These are phyloP conservation scores for Colletotrichum liaoningense DNA, from an alignment of 2,329 filamentous ascomycete species.

Conservation along the genomic window DNA sequence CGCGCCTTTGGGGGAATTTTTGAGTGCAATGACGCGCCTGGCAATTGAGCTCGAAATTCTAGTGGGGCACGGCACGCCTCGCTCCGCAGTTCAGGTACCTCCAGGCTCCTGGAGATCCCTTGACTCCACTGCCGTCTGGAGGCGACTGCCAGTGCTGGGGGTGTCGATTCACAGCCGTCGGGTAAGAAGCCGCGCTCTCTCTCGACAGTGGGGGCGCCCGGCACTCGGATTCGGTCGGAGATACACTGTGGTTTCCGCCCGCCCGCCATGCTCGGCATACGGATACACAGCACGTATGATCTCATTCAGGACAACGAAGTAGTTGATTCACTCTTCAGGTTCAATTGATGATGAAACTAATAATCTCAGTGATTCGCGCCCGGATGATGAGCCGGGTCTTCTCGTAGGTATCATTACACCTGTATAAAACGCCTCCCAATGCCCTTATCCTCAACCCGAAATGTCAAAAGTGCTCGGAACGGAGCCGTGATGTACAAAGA, in stretches of 20 bases:
- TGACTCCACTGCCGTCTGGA: not conserved
- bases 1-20: slow-evolving; percentile 22
- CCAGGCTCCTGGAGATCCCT: too few relatives aligned
- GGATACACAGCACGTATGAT: not conserved
- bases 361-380: slow-evolving; percentile 11
- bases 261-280: not conserved
- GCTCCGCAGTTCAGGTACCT: slow-evolving; percentile 13
- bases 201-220: not conserved
- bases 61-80: slow-evolving; percentile 19
- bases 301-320: not conserved
- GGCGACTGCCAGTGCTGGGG: not conserved
- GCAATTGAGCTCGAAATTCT: slow-evolving; percentile 22
- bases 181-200: not conserved
- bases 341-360: not conserved
- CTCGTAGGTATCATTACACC: slow-evolving; percentile 34
- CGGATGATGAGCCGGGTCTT: not conserved
- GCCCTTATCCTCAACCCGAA: slow-evolving; percentile 9
- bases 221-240: slow-evolving; percentile 30
- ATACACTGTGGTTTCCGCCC: slow-evolving; percentile 21
- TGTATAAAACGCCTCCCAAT: slow-evolving; percentile 32
- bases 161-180: not conserved
- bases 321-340: not conserved
- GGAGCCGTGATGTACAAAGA: slow-evolving; percentile 29
- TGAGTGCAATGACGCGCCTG: slow-evolving; percentile 20
- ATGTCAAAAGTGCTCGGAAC: slow-evolving; percentile 3